Conservation (phyloP, 164 flowering plant genomes). For the Tinospora cordifolia region DNA sequence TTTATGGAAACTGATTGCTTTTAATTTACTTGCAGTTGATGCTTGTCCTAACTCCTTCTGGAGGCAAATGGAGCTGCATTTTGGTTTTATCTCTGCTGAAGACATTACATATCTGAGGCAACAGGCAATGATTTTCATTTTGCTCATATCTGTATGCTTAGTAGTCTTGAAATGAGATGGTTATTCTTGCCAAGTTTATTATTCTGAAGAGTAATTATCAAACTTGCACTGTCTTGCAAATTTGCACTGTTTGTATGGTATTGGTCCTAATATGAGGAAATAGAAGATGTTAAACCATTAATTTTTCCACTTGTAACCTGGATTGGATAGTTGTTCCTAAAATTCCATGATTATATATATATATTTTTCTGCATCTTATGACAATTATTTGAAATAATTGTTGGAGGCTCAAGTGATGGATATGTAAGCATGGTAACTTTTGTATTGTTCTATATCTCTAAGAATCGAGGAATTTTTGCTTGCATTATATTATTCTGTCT, state of each 20-base stretch:
- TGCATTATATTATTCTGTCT: too few species aligned
- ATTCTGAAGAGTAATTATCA: not conserved
- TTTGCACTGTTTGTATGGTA: not conserved
- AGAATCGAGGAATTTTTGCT: too few species aligned
- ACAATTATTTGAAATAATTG: too few species aligned
- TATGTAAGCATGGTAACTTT: too few species aligned
- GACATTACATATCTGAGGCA: conserved; percentile 53
- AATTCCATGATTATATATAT: not conserved
- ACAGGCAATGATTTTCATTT: conserved; percentile 37
- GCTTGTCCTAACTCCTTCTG: conserved; percentile 56
- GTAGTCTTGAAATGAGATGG: not conserved
- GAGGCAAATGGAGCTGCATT: conserved; percentile 68
- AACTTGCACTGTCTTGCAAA: not conserved
- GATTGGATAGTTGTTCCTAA: not conserved
- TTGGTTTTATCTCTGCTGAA: conserved; percentile 53
- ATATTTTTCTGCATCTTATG: not conserved
- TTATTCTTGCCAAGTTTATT: not conserved
- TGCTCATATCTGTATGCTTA: not conserved
- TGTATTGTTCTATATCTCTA: too few species aligned
- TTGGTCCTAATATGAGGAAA: not conserved
- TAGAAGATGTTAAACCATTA: not conserved
- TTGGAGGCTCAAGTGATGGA: too few species aligned
- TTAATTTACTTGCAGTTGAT: conserved; percentile 35
- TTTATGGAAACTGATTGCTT: not conserved
- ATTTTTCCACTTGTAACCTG: not conserved